phyloP scores from a whole-genome alignment of 371 early-diverging fungal genomes.

The Mucor velutinosus region DNA sequence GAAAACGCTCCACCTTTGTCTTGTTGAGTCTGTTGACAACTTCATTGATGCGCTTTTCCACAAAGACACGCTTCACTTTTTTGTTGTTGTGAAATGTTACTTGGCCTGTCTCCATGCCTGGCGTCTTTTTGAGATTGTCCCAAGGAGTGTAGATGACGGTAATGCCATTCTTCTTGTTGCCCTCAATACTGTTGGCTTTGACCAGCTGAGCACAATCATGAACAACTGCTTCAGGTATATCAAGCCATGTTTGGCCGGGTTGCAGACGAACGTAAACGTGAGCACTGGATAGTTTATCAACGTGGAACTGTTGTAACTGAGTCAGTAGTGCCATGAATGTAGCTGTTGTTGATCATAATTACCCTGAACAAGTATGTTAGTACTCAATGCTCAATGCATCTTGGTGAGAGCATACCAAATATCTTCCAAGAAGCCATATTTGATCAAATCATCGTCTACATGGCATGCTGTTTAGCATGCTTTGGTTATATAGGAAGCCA shows the following conservation, averaged over 20 bases:
- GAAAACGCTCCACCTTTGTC: constrained; percentile 77
- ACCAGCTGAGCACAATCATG: constrained; percentile 91
- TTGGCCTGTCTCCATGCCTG: constrained; percentile 94
- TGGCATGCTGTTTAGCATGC: not conserved
- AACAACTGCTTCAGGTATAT: constrained; percentile 74
- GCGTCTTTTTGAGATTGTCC: constrained; percentile 90
- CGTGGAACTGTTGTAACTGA: constrained; percentile 77
- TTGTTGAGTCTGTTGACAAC: constrained; percentile 94
- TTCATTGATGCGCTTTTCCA: constrained; percentile 78
- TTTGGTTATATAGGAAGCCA: no score
- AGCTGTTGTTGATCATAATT: not conserved
- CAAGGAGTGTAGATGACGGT: constrained; percentile 95
- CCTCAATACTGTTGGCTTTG: constrained; percentile 84
- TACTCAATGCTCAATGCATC: not conserved
- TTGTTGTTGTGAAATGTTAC: constrained; percentile 88
- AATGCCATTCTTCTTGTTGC: constrained; percentile 79
- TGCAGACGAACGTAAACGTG: constrained; percentile 93
- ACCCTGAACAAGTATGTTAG: constrained; percentile 6
- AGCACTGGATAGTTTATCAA: constrained; percentile 95
- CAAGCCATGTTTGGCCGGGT: constrained; percentile 77
- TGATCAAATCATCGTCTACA: constrained; percentile 92
- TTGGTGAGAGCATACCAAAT: constrained; percentile 65
- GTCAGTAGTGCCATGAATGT: not conserved
- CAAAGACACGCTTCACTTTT: constrained; percentile 78
- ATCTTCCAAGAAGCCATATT: constrained; percentile 92